These are phyloP conservation scores for Tilletiaria anomala DNA, from an alignment of 1,284 basidiomycete genomes.

Conservation along the genomic window DNA sequence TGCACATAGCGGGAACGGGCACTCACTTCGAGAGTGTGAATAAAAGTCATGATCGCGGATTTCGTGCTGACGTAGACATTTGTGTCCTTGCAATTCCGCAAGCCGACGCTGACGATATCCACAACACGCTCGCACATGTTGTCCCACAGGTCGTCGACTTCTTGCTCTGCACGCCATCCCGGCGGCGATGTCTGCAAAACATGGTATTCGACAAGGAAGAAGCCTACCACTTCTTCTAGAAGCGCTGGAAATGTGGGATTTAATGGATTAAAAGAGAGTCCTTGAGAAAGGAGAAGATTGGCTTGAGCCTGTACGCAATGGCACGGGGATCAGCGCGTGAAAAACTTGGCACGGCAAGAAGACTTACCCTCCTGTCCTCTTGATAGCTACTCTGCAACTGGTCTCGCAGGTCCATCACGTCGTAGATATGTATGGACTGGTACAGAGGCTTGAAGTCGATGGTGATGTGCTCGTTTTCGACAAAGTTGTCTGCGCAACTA, in stretches of 20 bases:
- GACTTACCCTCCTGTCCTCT: slow-evolving; percentile 62
- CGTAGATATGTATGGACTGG: slow-evolving; percentile 94
- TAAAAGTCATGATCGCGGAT: slow-evolving; percentile 67
- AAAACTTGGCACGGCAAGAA: not conserved
- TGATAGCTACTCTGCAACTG: slow-evolving; percentile 86
- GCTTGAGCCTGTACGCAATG: slow-evolving; percentile 56
- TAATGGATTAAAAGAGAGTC: slow-evolving; percentile 41
- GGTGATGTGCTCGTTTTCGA: slow-evolving; percentile 72
- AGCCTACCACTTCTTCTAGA: slow-evolving; percentile 82
- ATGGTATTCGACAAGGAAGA: slow-evolving; percentile 91
- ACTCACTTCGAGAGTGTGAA: slow-evolving; percentile 64
- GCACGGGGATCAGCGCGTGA: slow-evolving; percentile 4
- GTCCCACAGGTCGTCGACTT: slow-evolving; percentile 95
- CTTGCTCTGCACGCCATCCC: slow-evolving; percentile 66
- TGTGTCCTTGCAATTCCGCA: slow-evolving; percentile 64
- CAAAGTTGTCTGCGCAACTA: slow-evolving; percentile 73
- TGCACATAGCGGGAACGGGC: no score
- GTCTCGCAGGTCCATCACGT: slow-evolving; percentile 70
- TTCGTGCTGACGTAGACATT: slow-evolving; percentile 73
- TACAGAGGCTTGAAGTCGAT: slow-evolving; percentile 92
- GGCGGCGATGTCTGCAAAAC: slow-evolving; percentile 66
- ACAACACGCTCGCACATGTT: slow-evolving; percentile 65
- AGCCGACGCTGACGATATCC: slow-evolving; percentile 57
- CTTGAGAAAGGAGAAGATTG: slow-evolving; percentile 69
- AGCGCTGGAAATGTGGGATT: slow-evolving; percentile 15